Evolutionary conservation across 371 early-diverging fungal species (phyloP), one percentile per base, ranked within the genome.

Genomic region (Apophysomyces ossiformis): DNA sequence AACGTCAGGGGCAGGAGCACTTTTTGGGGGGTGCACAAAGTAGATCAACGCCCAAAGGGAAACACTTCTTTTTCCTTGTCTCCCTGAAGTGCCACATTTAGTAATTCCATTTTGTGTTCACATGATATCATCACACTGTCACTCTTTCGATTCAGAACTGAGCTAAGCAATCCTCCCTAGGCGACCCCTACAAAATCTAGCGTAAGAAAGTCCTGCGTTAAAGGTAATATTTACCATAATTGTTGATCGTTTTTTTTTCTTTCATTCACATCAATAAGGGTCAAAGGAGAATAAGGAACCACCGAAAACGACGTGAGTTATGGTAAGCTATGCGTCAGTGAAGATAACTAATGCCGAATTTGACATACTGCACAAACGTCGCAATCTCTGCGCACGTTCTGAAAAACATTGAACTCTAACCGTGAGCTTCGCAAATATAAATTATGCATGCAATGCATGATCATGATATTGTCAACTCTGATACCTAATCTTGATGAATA

Each of bases 171-270:
- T 21, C 54, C 54, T 50, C 54, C 54, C 21, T 50, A 50, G 54
- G 21, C 32, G 32, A 26, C 32, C 32, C 32, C 32, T 26, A 26
- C 32, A 41, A 16, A 50, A 21, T 21, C 16, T 50, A 50, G 9
- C 16, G 21, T 5, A 21, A 18, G 6, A 41, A 45, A 9, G 5
- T 50, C 54, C 21, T 50, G 54, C 54, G 54, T 50, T 50, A 50
- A 50, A 50, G 54, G 54, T 50, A 50, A 50, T 50, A 50, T 50
- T 50, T 50, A 50, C 54, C 54, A 50, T 21, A 50, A 50, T 50
- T 50, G 54, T 50, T 16, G 16, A 50, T 50, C 7, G n/a, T 32
- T 50, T 50, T 26, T 26, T 26, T 26, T 26, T 26, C 32, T 26
- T 26, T 26, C 54, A 32, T 50, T 50, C 54, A 50, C 54, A 50